Evolutionary conservation across 2,329 filamentous ascomycete species (phyloP).

Genomic region (Fusarium sp.): DNA sequence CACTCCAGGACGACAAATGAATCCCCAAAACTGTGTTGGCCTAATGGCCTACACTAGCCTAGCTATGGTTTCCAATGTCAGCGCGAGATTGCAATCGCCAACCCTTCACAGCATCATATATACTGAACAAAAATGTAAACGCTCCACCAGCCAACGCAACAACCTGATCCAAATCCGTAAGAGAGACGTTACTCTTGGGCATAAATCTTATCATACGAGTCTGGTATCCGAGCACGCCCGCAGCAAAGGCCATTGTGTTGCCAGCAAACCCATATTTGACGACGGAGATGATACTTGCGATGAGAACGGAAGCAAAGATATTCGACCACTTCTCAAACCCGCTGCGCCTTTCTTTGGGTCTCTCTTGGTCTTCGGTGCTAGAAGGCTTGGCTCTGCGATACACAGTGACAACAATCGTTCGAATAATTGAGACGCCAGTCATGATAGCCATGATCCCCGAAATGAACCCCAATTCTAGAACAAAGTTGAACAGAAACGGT

Average conservation of each 20-base stretch:
- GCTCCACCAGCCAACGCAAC: neutral
- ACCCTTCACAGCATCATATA: neutral
- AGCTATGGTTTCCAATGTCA: neutral
- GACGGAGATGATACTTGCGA: neutral
- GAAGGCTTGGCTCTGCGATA: neutral
- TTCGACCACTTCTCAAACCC: neutral
- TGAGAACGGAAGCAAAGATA: neutral
- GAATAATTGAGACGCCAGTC: neutral
- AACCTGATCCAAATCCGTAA: neutral
- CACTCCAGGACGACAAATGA: neutral
- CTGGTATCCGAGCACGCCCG: neutral
- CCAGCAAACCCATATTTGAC: neutral
- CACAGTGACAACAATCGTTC: accelerated
- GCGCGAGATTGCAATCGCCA: neutral
- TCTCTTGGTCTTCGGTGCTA: too few relatives aligned
- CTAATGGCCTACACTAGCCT: accelerated
- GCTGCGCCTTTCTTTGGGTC: accelerated
- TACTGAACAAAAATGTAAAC: neutral
- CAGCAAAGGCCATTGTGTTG: neutral
- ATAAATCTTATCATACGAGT: neutral
- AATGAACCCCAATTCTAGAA: neutral
- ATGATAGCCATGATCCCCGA: neutral
- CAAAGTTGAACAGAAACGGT: neutral
- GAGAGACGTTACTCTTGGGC: neutral
- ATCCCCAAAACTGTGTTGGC: neutral